Conservation (phyloP, 106 monocot species). For the Dioscorea alata region DNA sequence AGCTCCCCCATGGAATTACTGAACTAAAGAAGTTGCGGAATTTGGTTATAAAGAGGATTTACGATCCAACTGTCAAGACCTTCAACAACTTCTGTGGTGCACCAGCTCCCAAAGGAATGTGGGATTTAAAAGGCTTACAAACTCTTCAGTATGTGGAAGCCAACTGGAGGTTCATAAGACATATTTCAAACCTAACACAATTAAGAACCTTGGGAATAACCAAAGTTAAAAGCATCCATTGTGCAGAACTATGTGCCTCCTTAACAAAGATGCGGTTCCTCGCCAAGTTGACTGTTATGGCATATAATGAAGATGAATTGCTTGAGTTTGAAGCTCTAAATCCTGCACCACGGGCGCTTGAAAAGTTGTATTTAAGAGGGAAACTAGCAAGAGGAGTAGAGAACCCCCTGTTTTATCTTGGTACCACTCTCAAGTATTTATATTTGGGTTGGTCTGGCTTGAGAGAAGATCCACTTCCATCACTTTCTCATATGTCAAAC, state of each 20-base stretch:
- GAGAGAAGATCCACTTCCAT: slow-evolving; percentile 4
- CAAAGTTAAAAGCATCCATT: slow-evolving; percentile 9
- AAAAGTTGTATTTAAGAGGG: neutral
- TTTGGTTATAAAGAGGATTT: neutral
- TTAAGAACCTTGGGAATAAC: slow-evolving; percentile 15
- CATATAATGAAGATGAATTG: neutral
- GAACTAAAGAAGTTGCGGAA: slow-evolving; percentile 21
- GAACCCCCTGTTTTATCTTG: neutral
- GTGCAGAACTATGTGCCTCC: slow-evolving; percentile 2
- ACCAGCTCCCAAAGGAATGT: neutral
- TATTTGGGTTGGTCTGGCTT: slow-evolving; percentile 7
- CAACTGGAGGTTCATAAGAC: neutral
- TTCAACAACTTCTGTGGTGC: neutral
- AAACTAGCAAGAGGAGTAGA: neutral
- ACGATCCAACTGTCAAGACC: neutral
- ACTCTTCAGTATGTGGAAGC: slow-evolving; percentile 15
- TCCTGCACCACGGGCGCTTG: neutral
- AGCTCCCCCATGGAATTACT: slow-evolving; percentile 9
- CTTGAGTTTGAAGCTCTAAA: neutral
- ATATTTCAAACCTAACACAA: slow-evolving; percentile 10
- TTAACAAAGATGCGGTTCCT: slow-evolving; percentile 17
- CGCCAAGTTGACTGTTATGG: slow-evolving; percentile 1
- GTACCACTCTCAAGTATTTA: neutral
- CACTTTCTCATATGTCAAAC: neutral
- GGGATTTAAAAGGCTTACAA: slow-evolving; percentile 9